Percentiles rank a stretch among this genome's conserved stretches.
Evolutionary conservation across 2,329 filamentous ascomycete genomes (phyloP).

Genomic region (Cladorrhinum sp.): DNA sequence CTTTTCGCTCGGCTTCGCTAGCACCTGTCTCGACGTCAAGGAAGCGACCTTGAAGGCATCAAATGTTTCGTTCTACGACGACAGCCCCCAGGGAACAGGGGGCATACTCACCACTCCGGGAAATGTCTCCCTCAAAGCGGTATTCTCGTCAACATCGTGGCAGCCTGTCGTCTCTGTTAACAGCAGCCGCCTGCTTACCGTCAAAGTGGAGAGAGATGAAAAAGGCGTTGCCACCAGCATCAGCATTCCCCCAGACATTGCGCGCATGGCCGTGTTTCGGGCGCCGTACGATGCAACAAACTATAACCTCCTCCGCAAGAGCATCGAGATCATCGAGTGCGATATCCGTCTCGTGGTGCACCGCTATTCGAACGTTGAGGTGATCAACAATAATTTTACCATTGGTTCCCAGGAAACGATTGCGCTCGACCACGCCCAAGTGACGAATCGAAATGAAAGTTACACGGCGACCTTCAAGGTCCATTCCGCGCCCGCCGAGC

Average conservation of each 20-base stretch:
- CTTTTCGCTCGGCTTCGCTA: conserved; percentile 21
- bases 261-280: conserved; percentile 14
- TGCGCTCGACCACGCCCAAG: background rate
- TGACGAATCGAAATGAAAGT: too few relatives aligned
- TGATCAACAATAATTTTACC: background rate
- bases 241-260: conserved; percentile 6
- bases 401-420: background rate
- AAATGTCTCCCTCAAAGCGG: conserved; percentile 5
- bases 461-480: too few relatives aligned
- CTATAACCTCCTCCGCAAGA: background rate
- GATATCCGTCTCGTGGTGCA: conserved; percentile 14
- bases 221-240: too few relatives aligned
- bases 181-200: background rate
- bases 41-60: conserved; percentile 9
- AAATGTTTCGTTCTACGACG: background rate
- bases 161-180: conserved; percentile 15
- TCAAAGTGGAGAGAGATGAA: background rate
- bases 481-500: too few relatives aligned
- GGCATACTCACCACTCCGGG: conserved; percentile 8
- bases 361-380: conserved; percentile 15
- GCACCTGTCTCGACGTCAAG: conserved; percentile 22
- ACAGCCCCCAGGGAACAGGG: background rate
- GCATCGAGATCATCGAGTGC: conserved; percentile 20
- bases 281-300: background rate
- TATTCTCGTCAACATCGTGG: conserved; percentile 2